A percentile compares a stretch with the other conserved stretches of the same genome.
Evolutionary conservation across 1,139 yeast species (phyloP).

Genomic region (Arxiozyma heterogenica): DNA sequence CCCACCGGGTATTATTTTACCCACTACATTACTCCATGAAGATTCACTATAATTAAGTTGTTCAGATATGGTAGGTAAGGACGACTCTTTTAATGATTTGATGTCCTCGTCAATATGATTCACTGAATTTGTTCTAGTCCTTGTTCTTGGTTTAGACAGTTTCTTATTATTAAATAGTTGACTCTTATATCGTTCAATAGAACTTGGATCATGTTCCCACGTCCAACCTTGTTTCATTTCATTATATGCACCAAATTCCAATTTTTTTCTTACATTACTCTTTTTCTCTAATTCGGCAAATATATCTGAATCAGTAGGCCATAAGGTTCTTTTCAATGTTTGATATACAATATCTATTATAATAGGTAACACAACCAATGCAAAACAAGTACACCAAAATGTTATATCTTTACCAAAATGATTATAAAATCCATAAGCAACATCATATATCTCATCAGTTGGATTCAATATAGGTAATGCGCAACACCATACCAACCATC

Average conservation of each 20-base stretch:
- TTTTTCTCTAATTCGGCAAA: conserved; percentile 74
- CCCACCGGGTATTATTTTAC: not conserved
- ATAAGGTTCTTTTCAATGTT: conserved; percentile 45
- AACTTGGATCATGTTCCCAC: conserved; percentile 36
- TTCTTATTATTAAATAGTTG: conserved; percentile 11
- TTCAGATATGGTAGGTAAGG: not conserved
- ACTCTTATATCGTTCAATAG: conserved; percentile 22
- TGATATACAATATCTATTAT: conserved; percentile 58
- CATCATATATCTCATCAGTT: conserved; percentile 59
- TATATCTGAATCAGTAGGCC: conserved; percentile 68
- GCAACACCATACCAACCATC: conserved; percentile 83
- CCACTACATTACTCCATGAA: not conserved
- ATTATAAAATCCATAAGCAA: conserved; percentile 53
- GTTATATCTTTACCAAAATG: conserved; percentile 70
- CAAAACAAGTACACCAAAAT: conserved; percentile 77
- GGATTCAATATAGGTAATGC: conserved; percentile 62
- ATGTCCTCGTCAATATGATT: conserved; percentile 35
- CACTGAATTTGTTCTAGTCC: conserved; percentile 13
- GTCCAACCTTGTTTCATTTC: conserved; percentile 82
- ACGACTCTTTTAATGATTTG: conserved; percentile 36
- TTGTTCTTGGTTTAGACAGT: conserved; percentile 1
- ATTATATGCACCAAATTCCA: conserved; percentile 63
- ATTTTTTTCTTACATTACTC: conserved; percentile 50
- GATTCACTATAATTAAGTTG: not conserved
- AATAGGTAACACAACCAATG: conserved; percentile 48